Base-by-base conservation (phyloP, 1,284 basidiomycete species). In the Trichosporon inkin region DNA sequence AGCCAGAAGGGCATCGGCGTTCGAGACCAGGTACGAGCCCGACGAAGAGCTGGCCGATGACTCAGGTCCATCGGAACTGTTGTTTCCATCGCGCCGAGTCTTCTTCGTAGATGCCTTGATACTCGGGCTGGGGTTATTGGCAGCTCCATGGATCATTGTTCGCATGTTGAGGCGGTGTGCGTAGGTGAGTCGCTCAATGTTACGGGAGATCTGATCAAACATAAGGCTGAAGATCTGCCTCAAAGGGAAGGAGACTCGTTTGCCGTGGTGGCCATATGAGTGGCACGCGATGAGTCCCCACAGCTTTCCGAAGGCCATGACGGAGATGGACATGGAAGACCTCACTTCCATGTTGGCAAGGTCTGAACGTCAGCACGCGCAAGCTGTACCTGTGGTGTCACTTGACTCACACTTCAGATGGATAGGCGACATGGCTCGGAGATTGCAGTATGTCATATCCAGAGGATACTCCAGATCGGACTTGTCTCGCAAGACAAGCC, bases 281-380 rank as follows among this genome's bases (percentile, higher is more conserved):
- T 93, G 90, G 69, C 90, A 89, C 3, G 88, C 84, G 60, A 93
- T 86, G 8, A 95, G 81, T 49, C 90, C 90, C 90, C 90, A 93
- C 0, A 93, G 80, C 52, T 85, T 81, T 37, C 88, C 88, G 68
- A 92, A 93, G 0, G 88, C 88, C 72, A 90, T 85, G 68, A 93
- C 89, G 8, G 90, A 92, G 57, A 90, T 83, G n/a, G 88, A 90
- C 88, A 90, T 90, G 1, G 87, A 89, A 1, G 89, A 87, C 38
- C 88, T 82, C 0, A 90, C 88, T 36, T 84, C 84, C 88, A 90
- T 90, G 69, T 91, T 90, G 20, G 81, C 85, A 40, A 90, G 81
- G 76, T 90, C 86, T 88, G 61, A 4, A 53, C 8, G 41, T 53
- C 19, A 61, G 34, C n/a, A 32, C 1, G 34, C 32, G 28, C 44